Base-by-base conservation (phyloP, 2,329 filamentous ascomycete species). In the Aureobasidium mangrovei region DNA sequence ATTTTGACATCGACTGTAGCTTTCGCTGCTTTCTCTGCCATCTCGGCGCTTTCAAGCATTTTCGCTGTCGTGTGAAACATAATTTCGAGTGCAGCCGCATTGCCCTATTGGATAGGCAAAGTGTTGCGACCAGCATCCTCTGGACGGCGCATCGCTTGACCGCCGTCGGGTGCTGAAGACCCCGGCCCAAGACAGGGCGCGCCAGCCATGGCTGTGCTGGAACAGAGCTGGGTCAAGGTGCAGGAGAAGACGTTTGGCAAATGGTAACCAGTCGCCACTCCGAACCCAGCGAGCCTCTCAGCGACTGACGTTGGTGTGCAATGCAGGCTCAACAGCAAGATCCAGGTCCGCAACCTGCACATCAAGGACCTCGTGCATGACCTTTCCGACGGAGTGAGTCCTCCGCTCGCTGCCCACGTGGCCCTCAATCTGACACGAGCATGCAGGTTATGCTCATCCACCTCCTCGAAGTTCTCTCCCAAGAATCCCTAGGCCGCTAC, bases 191-290 rank as follows among this genome's bases (percentile, higher is more conserved):
- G 18, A 51, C 47, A 51, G 47, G 47, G 47, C 58, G 48, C 33
- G 54, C 48, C 56, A 53, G 53, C 38, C 48, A 59, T 59, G 57
- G 55, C 57, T 52, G 57, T 59, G 54, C 72, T 75, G 65, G 80
- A 84, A 70, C 78, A 81, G 73, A 77, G 80, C 71, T 83, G 80
- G 80, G 75, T 83, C 64, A 80, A 78, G 67, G 90, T 95, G 72
- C 91, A 97, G 77, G 86, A 97, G 72, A 98, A 97, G 80, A 98
- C 93, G 29, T 98, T 98, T 72, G 95, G 91, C 57, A 98, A 97
- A 88, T 98, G 93, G 86, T 88, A 66, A 18, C 64, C 4, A 4
- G 73, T 67, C 57, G 24, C 12, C 24, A 24, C 33, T 42, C 26
- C 7, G 28, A 4, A 2, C 7, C 10, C 33, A 4, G 27, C 18